Percentiles rank a stretch among this genome's conserved stretches.
phyloP scores from a whole-genome alignment of 306 rosid genomes.

The Alnus glutinosa region DNA sequence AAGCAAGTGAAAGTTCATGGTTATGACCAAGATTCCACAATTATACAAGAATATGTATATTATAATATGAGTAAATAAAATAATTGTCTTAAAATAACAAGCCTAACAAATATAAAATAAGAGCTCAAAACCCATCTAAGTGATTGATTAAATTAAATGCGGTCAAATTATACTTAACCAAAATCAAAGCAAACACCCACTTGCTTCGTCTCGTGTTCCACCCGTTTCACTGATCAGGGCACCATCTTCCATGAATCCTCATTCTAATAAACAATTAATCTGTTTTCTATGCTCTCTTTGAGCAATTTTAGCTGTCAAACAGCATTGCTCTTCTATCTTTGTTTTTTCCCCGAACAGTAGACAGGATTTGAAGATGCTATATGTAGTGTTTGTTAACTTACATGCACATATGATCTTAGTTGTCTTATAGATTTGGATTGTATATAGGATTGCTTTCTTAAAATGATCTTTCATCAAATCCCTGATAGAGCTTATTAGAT shows the following conservation, averaged over 20 bases:
- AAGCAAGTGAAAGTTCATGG: slow-evolving; percentile 35
- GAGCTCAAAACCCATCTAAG: slow-evolving; percentile 36
- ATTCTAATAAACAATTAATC: slow-evolving; percentile 13
- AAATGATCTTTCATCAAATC: neutral
- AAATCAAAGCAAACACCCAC: slow-evolving; percentile 54
- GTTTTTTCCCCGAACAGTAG: neutral
- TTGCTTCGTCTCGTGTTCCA: slow-evolving; percentile 66
- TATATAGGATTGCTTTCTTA: neutral
- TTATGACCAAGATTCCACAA: slow-evolving; percentile 61
- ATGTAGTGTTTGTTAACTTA: neutral
- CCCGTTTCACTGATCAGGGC: slow-evolving; percentile 40
- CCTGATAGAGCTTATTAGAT: neutral
- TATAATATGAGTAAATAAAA: neutral
- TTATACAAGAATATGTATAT: neutral
- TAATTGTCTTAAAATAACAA: slow-evolving; percentile 18
- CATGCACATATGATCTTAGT: neutral
- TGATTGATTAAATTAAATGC: slow-evolving; percentile 27
- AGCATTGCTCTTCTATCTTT: slow-evolving; percentile 24
- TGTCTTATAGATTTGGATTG: neutral
- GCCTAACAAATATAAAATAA: slow-evolving; percentile 1
- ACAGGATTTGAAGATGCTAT: neutral
- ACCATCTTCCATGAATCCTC: slow-evolving; percentile 45
- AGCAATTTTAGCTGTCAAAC: slow-evolving; percentile 42
- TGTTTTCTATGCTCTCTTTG: slow-evolving; percentile 19
- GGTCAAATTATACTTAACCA: slow-evolving; percentile 33